Evolutionary conservation across 1,139 yeast species (phyloP).

Genomic region (Yamadazyma atmosphaerica): DNA sequence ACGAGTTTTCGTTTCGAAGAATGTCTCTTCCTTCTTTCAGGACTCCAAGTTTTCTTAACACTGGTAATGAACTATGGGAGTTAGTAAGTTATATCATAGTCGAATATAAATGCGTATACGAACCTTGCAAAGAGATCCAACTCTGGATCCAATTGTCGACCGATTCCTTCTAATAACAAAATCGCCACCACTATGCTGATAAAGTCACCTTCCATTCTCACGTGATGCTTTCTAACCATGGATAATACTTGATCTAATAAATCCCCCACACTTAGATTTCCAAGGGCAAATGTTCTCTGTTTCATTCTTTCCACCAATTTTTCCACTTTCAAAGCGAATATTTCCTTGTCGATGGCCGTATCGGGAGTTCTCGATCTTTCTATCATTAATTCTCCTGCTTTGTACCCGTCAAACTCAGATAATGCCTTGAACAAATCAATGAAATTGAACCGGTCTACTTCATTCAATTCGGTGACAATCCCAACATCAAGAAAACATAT

Average conservation of each 20-base stretch:
- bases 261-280: conserved; percentile 91
- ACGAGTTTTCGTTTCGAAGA: conserved; percentile 56
- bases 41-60: conserved; percentile 78
- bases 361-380: conserved; percentile 94
- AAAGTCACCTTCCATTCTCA: conserved; percentile 96
- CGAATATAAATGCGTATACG: conserved; percentile 65
- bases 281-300: conserved; percentile 86
- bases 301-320: conserved; percentile 78
- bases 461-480: conserved; percentile 83
- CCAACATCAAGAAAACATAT: conserved; percentile 93
- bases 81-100: conserved; percentile 51
- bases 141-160: conserved; percentile 89
- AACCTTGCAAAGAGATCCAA: conserved; percentile 93
- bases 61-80: conserved; percentile 72
- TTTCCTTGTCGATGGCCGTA: conserved; percentile 78
- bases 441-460: conserved; percentile 75
- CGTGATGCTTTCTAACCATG: conserved; percentile 94
- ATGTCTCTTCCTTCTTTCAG: conserved; percentile 64
- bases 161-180: conserved; percentile 86
- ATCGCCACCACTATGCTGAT: conserved; percentile 93
- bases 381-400: conserved; percentile 93
- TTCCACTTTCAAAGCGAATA: conserved; percentile 86
- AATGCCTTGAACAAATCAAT: conserved; percentile 86
- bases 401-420: conserved; percentile 89
- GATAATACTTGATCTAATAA: conserved; percentile 79